Evolutionary conservation across 2,329 filamentous ascomycete genomes (phyloP).

Genomic region (Colletotrichum lentis): DNA sequence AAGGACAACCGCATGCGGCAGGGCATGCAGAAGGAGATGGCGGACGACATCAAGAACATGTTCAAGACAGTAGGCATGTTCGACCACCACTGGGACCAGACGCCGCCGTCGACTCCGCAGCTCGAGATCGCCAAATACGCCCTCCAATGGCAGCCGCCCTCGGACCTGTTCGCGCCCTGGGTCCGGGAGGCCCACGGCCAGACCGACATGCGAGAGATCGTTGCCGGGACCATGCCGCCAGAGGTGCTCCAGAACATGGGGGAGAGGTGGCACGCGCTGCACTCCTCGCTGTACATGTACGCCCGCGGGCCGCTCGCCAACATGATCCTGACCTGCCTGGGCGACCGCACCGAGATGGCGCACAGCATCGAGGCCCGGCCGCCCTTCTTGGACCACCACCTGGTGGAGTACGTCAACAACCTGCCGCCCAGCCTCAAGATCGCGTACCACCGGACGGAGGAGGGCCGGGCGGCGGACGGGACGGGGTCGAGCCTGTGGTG

Average conservation of each 20-base stretch:
- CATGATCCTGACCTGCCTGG: slow-evolving; percentile 44
- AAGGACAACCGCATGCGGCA: slow-evolving; percentile 3
- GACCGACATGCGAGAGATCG: neutral
- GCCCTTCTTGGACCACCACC: slow-evolving; percentile 48
- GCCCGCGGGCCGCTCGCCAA: slow-evolving; percentile 41
- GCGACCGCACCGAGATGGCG: slow-evolving; percentile 50
- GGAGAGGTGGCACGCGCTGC: slow-evolving; percentile 44
- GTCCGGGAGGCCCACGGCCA: slow-evolving; percentile 19
- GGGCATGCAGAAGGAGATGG: slow-evolving; percentile 25
- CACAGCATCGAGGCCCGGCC: slow-evolving; percentile 48
- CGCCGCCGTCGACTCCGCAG: neutral
- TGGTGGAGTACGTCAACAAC: slow-evolving; percentile 43
- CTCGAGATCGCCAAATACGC: slow-evolving; percentile 3
- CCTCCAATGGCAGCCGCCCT: slow-evolving; percentile 17
- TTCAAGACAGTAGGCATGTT: slow-evolving; percentile 31
- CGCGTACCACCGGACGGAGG: slow-evolving; percentile 1
- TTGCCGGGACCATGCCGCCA: slow-evolving; percentile 15
- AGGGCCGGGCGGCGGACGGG: slow-evolving; percentile 12
- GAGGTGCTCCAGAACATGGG: slow-evolving; percentile 41
- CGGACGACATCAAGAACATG: slow-evolving; percentile 26
- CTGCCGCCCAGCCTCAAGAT: slow-evolving; percentile 31
- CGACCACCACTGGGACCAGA: slow-evolving; percentile 17
- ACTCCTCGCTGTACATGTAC: slow-evolving; percentile 43
- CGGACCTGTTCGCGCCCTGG: slow-evolving; percentile 20
- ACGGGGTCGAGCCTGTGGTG: slow-evolving; percentile 33